Base-by-base conservation (phyloP, 2,329 filamentous ascomycete genomes). In the Periconia sp. region DNA sequence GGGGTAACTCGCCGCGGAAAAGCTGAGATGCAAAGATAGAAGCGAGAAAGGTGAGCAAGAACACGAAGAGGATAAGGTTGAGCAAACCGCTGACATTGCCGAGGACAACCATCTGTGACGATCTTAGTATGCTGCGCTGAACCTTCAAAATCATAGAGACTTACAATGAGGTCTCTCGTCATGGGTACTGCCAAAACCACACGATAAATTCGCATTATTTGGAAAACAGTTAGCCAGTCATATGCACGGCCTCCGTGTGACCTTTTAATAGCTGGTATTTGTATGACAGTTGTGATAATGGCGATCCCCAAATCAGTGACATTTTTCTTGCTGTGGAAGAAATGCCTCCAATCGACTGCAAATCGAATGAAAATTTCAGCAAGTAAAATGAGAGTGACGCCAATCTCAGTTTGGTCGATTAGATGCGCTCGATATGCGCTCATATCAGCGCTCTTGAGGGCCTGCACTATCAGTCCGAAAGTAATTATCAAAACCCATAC, bases 21-120 rank as follows among this genome's bases (percentile, higher is more conserved):
- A 99, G 84, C 71, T 99, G 93, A 1, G 89, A 86, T 7, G 94
- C 94, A 64, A 99, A 92, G 53, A 99, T 96, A 2, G 94, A 89
- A 62, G 92, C 90, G 44, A 99, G 81, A 67, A 96, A 97, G 0
- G 92, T 97, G 68, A 97, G 90, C 48, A 99, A 80, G 69, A 97
- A 96, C 66, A 99, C 92, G 71, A 99, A 99, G 17, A 97, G 79
- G 77, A 99, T 95, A 56, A 99, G 79, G 69, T 99, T 99, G 40
- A 90, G 83, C 57, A 99, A 88, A 89, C 95, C 95, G 43, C 87
- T 85, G 5, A 92, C 88, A 70, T 97, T 97, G 56, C 94, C 89
- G 55, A 99, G 82, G 2, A 99, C 94, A 33, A 95, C 82, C 60
- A 81, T 80, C 77, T 78, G 52, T 37, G 46, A 31, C 5, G 8